A percentile compares a stretch with the other conserved stretches of the same genome.
These are phyloP conservation scores for Yarrowia yakushimensis DNA, from an alignment of 805 yeast species.

Conservation along the genomic window DNA sequence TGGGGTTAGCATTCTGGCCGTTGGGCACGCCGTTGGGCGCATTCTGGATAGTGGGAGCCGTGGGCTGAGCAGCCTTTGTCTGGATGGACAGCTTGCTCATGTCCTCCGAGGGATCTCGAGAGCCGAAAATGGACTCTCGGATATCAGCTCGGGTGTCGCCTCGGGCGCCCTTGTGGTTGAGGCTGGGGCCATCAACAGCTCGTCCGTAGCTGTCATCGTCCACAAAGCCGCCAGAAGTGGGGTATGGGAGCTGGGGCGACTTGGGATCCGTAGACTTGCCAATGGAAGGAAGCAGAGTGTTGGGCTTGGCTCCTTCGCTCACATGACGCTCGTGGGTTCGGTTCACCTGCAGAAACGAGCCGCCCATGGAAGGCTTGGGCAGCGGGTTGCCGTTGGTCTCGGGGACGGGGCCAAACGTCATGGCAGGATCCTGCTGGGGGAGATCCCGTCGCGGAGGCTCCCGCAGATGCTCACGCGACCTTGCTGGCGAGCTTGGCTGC, in stretches of 20 bases:
- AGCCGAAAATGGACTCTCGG: conserved; percentile 33
- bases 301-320: conserved; percentile 39
- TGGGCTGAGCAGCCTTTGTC: background rate
- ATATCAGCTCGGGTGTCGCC: conserved; percentile 29
- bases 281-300: conserved; percentile 32
- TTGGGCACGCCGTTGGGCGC: background rate
- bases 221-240: conserved; percentile 1
- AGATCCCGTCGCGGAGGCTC: conserved; percentile 13
- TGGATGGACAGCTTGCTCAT: conserved; percentile 25
- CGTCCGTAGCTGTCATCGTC: conserved; percentile 19
- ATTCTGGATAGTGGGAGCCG: background rate
- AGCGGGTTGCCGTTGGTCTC: background rate
- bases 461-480: conserved; percentile 9
- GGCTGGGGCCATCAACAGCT: background rate
- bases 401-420: conserved; percentile 15
- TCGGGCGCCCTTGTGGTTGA: conserved; percentile 27
- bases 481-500: conserved; percentile 27
- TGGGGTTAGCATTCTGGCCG: conserved; percentile 2
- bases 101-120: conserved; percentile 28
- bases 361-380: conserved; percentile 6
- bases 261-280: conserved; percentile 32
- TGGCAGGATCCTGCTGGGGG: conserved; percentile 7
- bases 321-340: conserved; percentile 35
- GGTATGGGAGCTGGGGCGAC: conserved; percentile 29
- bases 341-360: background rate